A percentile compares a stretch with the other conserved stretches of the same genome.
phyloP scores from a whole-genome alignment of 2,329 filamentous ascomycete genomes.

The Pseudocercospora vitis region DNA sequence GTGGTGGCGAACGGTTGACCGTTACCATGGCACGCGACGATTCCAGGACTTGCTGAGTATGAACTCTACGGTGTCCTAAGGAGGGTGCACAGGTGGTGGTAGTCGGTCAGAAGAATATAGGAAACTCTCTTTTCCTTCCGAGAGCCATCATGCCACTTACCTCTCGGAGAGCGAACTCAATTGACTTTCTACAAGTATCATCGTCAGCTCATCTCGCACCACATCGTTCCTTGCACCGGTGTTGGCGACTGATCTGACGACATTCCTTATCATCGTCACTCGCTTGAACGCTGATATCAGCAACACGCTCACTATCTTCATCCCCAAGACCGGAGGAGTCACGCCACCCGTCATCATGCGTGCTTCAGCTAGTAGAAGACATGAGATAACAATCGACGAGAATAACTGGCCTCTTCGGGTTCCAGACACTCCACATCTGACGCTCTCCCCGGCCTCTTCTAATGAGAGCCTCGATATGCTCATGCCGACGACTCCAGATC shows the following conservation, averaged over 20 bases:
- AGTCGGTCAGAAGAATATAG: constrained; percentile 10
- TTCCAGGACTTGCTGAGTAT: constrained; percentile 6
- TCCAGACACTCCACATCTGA: constrained; percentile 15
- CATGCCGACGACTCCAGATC: constrained; percentile 13
- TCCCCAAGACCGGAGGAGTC: neutral
- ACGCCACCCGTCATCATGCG: constrained; percentile 3
- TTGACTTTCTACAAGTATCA: constrained; percentile 4
- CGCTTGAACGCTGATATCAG: neutral
- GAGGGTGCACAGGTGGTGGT: constrained; percentile 1
- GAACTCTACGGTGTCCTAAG: constrained; percentile 8
- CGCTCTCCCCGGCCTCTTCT: constrained; percentile 19
- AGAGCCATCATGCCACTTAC: neutral
- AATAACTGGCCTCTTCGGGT: constrained; percentile 16
- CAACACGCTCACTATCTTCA: neutral
- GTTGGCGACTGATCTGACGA: constrained; percentile 12
- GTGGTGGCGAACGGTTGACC: constrained; percentile 12
- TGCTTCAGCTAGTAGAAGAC: too few species aligned
- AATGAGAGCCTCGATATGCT: constrained; percentile 13
- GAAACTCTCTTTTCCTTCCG: constrained; percentile 6
- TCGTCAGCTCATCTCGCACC: neutral
- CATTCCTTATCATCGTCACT: constrained; percentile 11
- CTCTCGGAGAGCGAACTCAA: constrained; percentile 4
- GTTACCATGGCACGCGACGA: constrained; percentile 19
- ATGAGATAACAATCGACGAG: constrained; percentile 22
- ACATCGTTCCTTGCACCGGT: constrained; percentile 13